Evolutionary conservation across 306 rosid genomes (phyloP).

Genomic region (Citrullus colocynthis): DNA sequence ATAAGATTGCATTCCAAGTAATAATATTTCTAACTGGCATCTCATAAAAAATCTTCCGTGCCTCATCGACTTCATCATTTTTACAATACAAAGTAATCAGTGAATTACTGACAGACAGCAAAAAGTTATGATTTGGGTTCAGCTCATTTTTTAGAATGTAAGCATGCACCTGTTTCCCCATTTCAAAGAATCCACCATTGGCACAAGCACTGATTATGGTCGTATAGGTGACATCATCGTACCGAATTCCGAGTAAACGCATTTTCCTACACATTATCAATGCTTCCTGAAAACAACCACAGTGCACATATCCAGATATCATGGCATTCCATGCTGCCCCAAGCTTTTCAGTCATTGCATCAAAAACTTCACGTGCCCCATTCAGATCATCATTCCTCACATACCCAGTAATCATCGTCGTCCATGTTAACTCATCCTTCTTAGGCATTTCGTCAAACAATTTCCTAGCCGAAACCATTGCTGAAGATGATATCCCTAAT

Average conservation of each 20-base stretch:
- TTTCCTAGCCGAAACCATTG: conserved; percentile 11
- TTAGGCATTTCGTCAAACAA: conserved; percentile 10
- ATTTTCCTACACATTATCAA: conserved; percentile 11
- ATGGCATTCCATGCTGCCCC: conserved; percentile 18
- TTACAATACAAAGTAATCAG: conserved; percentile 10
- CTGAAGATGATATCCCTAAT: neutral
- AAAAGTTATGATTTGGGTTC: neutral
- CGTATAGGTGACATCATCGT: conserved; percentile 7
- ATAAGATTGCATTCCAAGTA: conserved; percentile 3
- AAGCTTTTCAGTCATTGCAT: conserved; percentile 8
- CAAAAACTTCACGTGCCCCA: conserved; percentile 7
- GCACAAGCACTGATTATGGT: neutral
- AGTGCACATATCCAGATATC: conserved; percentile 17
- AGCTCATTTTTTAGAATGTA: neutral
- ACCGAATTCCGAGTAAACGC: conserved; percentile 1
- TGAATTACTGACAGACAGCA: neutral
- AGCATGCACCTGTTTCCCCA: conserved; percentile 11
- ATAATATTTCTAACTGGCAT: conserved; percentile 7
- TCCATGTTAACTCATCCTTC: conserved; percentile 13
- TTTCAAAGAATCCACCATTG: conserved; percentile 1
- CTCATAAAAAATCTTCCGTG: neutral
- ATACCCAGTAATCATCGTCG: conserved; percentile 12
- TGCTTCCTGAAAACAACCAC: conserved; percentile 10
- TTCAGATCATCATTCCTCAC: conserved; percentile 1
- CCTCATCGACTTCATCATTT: neutral